phyloP scores from a whole-genome alignment of 805 yeast genomes.

The Wickerhamomyces ciferrii region DNA sequence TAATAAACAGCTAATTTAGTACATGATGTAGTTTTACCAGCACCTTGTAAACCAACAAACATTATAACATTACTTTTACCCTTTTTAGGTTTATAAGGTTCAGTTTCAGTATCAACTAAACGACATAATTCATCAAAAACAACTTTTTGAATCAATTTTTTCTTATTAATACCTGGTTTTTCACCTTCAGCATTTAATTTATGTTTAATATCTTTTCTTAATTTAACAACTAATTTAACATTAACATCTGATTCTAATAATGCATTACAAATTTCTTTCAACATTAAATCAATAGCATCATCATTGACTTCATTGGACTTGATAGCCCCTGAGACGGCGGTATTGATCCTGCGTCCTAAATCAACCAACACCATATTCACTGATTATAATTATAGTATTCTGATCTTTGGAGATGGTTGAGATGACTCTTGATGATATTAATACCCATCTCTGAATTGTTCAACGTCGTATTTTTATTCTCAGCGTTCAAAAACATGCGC shows the following conservation, averaged over 20 bases:
- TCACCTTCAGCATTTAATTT: slow-evolving; percentile 49
- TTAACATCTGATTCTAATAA: slow-evolving; percentile 93
- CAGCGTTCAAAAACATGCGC: no score
- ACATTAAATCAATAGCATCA: slow-evolving; percentile 58
- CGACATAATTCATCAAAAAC: slow-evolving; percentile 90
- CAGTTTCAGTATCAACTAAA: slow-evolving; percentile 65
- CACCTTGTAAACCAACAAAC: slow-evolving; percentile 99
- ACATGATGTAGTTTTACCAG: slow-evolving; percentile 98
- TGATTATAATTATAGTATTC: no score
- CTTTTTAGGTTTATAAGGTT: slow-evolving; percentile 81
- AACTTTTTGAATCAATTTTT: slow-evolving; percentile 80
- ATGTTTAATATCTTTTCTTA: slow-evolving; percentile 66
- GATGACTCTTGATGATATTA: no score
- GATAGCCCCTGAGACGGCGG: slow-evolving; percentile 63
- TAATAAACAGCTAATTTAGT: slow-evolving; percentile 94
- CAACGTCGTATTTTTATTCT: no score
- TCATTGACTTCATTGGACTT: slow-evolving; percentile 52
- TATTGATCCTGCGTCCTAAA: slow-evolving; percentile 69
- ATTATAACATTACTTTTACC: slow-evolving; percentile 75
- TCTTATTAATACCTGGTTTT: slow-evolving; percentile 59
- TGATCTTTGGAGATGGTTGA: no score
- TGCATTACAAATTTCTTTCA: slow-evolving; percentile 88
- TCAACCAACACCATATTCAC: slow-evolving; percentile 73
- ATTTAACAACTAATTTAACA: slow-evolving; percentile 69
- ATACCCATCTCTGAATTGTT: no score